Percentiles rank a stretch among this genome's conserved stretches.
Evolutionary conservation across 2,329 filamentous ascomycete genomes (phyloP).

Genomic region (Teratosphaeriaceae sp.): DNA sequence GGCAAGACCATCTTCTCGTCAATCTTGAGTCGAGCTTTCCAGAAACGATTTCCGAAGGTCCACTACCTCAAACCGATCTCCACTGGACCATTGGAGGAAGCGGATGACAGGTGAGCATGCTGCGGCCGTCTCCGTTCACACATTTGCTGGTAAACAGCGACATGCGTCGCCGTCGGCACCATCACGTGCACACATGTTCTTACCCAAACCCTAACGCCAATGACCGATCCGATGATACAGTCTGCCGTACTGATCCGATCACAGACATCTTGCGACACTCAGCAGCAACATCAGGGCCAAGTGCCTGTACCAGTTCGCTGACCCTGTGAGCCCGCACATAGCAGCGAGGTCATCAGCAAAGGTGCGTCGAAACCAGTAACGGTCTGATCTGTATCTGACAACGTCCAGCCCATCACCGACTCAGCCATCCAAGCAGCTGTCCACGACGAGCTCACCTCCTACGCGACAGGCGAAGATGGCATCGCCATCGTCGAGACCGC

Average conservation of each 20-base stretch:
- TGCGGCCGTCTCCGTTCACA: no score
- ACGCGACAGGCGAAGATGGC: conserved; percentile 40
- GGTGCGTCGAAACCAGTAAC: conserved; percentile 7
- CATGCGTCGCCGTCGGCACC: no score
- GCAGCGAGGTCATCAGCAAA: conserved; percentile 46
- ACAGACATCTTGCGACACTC: conserved; percentile 58
- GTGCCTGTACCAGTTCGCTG: conserved; percentile 64
- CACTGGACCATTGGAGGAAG: conserved; percentile 62
- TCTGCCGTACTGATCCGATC: background rate
- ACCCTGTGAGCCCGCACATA: conserved; percentile 71
- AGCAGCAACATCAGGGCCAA: conserved; percentile 50
- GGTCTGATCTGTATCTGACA: conserved; percentile 5
- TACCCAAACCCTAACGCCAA: conserved; percentile 13
- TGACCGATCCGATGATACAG: background rate
- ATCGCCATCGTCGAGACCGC: conserved; percentile 73
- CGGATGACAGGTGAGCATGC: conserved; percentile 58
- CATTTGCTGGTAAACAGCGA: no score
- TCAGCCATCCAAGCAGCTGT: conserved; percentile 34
- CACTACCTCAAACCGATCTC: conserved; percentile 77
- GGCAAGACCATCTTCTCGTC: conserved; percentile 80
- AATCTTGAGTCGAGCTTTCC: conserved; percentile 58
- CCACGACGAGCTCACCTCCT: conserved; percentile 36
- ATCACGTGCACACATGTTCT: no score
- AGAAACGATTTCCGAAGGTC: conserved; percentile 44
- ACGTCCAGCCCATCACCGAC: conserved; percentile 17